These are phyloP conservation scores for Saccharomycopsis lassenensis DNA, from an alignment of 805 yeast species.

Conservation along the genomic window DNA sequence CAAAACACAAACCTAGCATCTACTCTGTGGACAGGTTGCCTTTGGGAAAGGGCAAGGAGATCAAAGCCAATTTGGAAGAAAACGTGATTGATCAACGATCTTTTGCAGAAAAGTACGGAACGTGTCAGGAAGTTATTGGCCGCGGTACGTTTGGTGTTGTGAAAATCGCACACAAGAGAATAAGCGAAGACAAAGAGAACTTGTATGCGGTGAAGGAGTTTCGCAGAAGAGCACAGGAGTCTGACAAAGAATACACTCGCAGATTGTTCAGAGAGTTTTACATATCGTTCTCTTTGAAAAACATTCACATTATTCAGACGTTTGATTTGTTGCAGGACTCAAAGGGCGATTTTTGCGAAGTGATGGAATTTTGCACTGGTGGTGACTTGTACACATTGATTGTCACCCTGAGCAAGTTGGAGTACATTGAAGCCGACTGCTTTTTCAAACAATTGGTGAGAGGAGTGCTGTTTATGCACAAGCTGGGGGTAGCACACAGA, in stretches of 20 bases:
- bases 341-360: constrained; percentile 74
- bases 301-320: constrained; percentile 66
- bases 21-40: neutral
- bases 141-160: constrained; percentile 93
- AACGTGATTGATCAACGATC: constrained; percentile 33
- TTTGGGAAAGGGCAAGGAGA: constrained; percentile 9
- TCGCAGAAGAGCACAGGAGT: constrained; percentile 48
- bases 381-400: constrained; percentile 72
- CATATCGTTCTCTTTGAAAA: constrained; percentile 68
- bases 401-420: constrained; percentile 66
- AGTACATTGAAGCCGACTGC: constrained; percentile 80
- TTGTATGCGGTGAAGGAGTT: constrained; percentile 86
- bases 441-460: constrained; percentile 75
- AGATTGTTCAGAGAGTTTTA: constrained; percentile 76
- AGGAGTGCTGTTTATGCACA: constrained; percentile 83
- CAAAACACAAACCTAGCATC: constrained; percentile 1
- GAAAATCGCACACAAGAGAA: constrained; percentile 69
- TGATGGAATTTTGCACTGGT: constrained; percentile 76
- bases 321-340: constrained; percentile 71
- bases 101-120: constrained; percentile 82
- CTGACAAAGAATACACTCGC: constrained; percentile 55
- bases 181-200: constrained; percentile 30
- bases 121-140: constrained; percentile 91
- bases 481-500: constrained; percentile 81
- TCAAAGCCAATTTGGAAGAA: constrained; percentile 11